These are phyloP conservation scores for Ganoderma lingzhi DNA, from an alignment of 1,284 basidiomycete species.

Conservation along the genomic window DNA sequence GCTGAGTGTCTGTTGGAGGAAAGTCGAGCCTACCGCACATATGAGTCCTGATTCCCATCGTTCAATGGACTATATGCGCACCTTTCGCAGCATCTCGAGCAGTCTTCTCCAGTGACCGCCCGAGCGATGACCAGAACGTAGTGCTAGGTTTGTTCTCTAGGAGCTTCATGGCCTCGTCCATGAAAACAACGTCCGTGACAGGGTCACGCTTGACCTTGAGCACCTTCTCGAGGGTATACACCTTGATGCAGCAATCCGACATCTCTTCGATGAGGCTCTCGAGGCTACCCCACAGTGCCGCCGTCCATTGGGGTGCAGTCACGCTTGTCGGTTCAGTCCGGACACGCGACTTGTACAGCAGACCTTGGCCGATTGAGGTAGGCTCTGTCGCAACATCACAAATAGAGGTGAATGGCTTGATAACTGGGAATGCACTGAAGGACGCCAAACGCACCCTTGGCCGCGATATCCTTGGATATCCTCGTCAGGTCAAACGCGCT, in stretches of 20 bases:
- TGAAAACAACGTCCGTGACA: slow-evolving; percentile 78
- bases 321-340: slow-evolving; percentile 86
- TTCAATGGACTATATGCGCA: slow-evolving; percentile 39
- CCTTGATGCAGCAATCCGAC: slow-evolving; percentile 91
- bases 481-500: slow-evolving; percentile 87
- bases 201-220: slow-evolving; percentile 88
- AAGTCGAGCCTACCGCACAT: slow-evolving; percentile 66
- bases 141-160: slow-evolving; percentile 91
- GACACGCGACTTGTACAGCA: slow-evolving; percentile 80
- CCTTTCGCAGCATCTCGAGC: slow-evolving; percentile 81
- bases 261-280: slow-evolving; percentile 90
- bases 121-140: slow-evolving; percentile 90
- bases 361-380: slow-evolving; percentile 49
- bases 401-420: not conserved
- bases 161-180: slow-evolving; percentile 91
- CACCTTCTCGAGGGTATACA: slow-evolving; percentile 95
- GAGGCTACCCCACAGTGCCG: slow-evolving; percentile 84
- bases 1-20: slow-evolving; percentile 89
- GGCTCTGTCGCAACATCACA: slow-evolving; percentile 44
- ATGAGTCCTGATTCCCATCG: not conserved
- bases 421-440: slow-evolving; percentile 9
- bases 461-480: slow-evolving; percentile 83
- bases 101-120: slow-evolving; percentile 82
- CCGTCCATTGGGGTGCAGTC: slow-evolving; percentile 84
- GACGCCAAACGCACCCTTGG: slow-evolving; percentile 65